phyloP scores from a whole-genome alignment of 2,329 filamentous ascomycete species.

The Lasiodiplodia sp. region DNA sequence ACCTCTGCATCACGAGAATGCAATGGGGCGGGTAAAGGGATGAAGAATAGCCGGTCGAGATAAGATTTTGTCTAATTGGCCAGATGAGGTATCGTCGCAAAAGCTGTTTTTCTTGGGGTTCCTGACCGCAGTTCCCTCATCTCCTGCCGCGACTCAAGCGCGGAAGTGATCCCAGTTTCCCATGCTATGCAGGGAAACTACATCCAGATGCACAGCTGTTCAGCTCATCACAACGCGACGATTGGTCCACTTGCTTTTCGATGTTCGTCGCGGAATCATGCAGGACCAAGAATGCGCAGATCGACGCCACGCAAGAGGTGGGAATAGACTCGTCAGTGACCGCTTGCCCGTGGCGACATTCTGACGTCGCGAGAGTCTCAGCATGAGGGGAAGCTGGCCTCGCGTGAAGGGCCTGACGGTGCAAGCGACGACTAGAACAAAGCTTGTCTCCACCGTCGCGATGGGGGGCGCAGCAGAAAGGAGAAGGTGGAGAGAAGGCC shows the following conservation, averaged over 20 bases:
- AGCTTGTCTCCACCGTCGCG: not conserved
- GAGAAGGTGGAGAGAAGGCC: not conserved
- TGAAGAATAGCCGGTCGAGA: not conserved
- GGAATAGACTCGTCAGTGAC: not conserved
- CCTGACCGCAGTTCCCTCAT: not conserved
- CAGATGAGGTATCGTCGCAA: not conserved
- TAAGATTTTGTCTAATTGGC: not conserved
- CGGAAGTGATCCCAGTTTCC: not conserved
- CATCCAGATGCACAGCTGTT: not conserved
- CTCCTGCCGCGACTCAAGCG: not conserved
- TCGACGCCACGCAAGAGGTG: not conserved
- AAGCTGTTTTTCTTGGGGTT: not conserved
- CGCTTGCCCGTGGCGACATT: not conserved
- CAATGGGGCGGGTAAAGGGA: not conserved
- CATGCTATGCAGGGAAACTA: not conserved
- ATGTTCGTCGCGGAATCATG: not conserved
- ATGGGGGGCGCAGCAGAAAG: not conserved
- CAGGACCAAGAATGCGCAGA: not conserved
- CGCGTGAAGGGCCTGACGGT: slow-evolving; percentile 3
- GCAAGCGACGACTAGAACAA: not conserved
- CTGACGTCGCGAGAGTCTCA: slow-evolving; percentile 5
- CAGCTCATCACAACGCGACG: not conserved
- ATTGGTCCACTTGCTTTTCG: not conserved
- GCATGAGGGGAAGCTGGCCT: slow-evolving; percentile 5
- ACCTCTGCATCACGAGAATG: not conserved